These are phyloP conservation scores for Hypericum perforatum DNA, from an alignment of 345 rosid species.

Conservation along the genomic window DNA sequence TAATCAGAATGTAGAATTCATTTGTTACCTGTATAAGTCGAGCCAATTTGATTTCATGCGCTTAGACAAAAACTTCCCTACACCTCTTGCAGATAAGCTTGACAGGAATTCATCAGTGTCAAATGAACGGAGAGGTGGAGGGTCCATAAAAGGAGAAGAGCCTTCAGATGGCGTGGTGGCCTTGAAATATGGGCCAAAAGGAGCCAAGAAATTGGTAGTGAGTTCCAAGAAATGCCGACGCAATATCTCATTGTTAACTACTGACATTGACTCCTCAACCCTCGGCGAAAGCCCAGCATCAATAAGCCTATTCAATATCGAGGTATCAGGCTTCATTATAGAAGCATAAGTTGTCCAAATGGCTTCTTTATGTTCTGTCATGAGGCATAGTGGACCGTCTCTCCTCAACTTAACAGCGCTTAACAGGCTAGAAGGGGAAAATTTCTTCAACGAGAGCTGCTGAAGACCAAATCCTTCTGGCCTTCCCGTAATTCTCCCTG, in stretches of 20 bases:
- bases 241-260: slow-evolving; percentile 90
- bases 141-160: slow-evolving; percentile 75
- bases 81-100: slow-evolving; percentile 75
- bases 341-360: slow-evolving; percentile 79
- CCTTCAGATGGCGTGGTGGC: slow-evolving; percentile 77
- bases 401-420: slow-evolving; percentile 76
- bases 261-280: slow-evolving; percentile 98
- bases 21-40: slow-evolving; percentile 72
- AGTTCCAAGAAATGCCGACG: slow-evolving; percentile 96
- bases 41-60: slow-evolving; percentile 97
- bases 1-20: neutral
- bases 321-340: slow-evolving; percentile 88
- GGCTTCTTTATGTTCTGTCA: slow-evolving; percentile 99
- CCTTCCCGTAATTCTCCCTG: slow-evolving; percentile 62
- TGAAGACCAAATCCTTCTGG: slow-evolving; percentile 68
- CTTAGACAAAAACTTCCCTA: slow-evolving; percentile 82
- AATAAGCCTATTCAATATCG: slow-evolving; percentile 81
- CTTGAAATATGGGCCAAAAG: slow-evolving; percentile 88
- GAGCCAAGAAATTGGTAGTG: slow-evolving; percentile 89
- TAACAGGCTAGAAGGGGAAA: slow-evolving; percentile 77
- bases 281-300: slow-evolving; percentile 94
- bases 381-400: slow-evolving; percentile 93
- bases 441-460: slow-evolving; percentile 69
- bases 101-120: slow-evolving; percentile 60
- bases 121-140: slow-evolving; percentile 72